These are phyloP conservation scores for Backusella morwellensis DNA, from an alignment of 192 early-diverging fungal genomes.

Conservation along the genomic window DNA sequence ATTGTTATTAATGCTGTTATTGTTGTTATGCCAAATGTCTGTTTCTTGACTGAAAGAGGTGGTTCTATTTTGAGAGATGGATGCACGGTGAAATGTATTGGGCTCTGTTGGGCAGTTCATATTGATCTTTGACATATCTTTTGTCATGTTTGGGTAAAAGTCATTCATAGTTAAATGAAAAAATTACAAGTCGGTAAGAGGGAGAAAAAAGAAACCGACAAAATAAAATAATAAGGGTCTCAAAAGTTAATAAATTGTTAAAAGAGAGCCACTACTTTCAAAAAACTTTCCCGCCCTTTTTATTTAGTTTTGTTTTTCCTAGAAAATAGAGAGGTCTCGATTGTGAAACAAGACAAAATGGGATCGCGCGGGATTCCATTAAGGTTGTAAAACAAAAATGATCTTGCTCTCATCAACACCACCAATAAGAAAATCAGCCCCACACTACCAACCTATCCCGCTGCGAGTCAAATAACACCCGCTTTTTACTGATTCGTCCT, in stretches of 20 bases:
- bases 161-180: slow-evolving; percentile 9
- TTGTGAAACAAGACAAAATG: slow-evolving; percentile 16
- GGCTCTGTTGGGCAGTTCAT: neutral
- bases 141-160: slow-evolving; percentile 4
- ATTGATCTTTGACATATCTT: slow-evolving; percentile 1
- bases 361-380: slow-evolving; percentile 13
- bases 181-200: neutral
- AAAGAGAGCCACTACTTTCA: neutral
- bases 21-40: slow-evolving; percentile 1
- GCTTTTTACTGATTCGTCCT: slow-evolving; percentile 16
- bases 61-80: neutral
- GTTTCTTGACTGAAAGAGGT: neutral
- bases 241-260: slow-evolving; percentile 3
- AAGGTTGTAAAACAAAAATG: neutral
- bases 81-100: neutral
- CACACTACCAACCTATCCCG: slow-evolving; percentile 5
- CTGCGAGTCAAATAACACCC: neutral
- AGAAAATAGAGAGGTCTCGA: neutral
- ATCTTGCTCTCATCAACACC: neutral
- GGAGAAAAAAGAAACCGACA: neutral
- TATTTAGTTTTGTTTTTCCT: slow-evolving; percentile 7
- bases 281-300: slow-evolving; percentile 15
- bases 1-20: neutral
- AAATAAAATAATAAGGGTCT: neutral
- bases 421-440: neutral